phyloP scores from a whole-genome alignment of 768 basidiomycete genomes.

The Rhizopogon rudus region DNA sequence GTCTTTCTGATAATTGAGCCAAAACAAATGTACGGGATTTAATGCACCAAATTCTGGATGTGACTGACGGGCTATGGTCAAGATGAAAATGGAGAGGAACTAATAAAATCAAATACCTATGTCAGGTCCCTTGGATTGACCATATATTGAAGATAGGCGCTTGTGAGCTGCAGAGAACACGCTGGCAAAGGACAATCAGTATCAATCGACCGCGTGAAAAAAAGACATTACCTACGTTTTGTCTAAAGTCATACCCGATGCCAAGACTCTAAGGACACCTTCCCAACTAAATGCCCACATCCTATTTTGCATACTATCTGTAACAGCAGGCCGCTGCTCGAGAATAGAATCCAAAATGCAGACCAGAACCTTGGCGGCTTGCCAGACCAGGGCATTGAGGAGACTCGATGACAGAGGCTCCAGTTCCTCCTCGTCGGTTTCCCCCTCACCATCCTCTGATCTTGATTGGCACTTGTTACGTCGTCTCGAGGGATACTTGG shows the following conservation, averaged over 20 bases:
- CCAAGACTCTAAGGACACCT: conserved; percentile 50
- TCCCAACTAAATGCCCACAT: conserved; percentile 60
- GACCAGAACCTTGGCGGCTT: conserved; percentile 41
- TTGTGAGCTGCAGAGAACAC: conserved; percentile 20
- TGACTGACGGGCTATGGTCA: not conserved
- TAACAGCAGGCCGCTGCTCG: conserved; percentile 48
- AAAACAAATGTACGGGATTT: not conserved
- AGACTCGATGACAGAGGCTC: conserved; percentile 23
- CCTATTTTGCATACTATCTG: conserved; percentile 62
- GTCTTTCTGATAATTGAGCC: not conserved
- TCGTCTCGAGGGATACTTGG: not conserved
- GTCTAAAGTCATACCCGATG: conserved; percentile 33
- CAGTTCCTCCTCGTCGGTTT: conserved; percentile 26
- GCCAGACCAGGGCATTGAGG: conserved; percentile 34
- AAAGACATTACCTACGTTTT: conserved; percentile 13
- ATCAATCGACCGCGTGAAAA: conserved; percentile 6
- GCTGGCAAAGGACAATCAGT: conserved; percentile 3
- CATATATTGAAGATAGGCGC: conserved; percentile 28
- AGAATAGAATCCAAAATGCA: conserved; percentile 51
- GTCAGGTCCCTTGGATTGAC: conserved; percentile 8
- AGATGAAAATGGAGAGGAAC: not conserved
- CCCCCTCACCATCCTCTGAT: conserved; percentile 16
- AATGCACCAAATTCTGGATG: not conserved
- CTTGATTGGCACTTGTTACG: conserved; percentile 5
- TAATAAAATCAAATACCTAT: not conserved